Evolutionary conservation across 1,284 basidiomycete species (phyloP).

Genomic region (Pseudozyma thailandica): DNA sequence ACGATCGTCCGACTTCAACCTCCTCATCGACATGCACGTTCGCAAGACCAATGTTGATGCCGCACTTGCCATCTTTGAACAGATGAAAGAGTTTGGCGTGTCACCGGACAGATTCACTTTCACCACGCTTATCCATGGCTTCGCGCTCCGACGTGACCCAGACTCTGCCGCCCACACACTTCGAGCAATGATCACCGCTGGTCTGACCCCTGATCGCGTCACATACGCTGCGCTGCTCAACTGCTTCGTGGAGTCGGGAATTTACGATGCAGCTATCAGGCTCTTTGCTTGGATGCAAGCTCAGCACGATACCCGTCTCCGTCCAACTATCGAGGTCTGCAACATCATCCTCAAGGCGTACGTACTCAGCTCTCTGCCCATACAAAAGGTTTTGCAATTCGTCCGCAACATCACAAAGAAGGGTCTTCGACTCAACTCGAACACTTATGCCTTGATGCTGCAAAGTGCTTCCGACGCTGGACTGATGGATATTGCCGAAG

Average conservation of each 20-base stretch:
- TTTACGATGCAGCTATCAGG: constrained; percentile 80
- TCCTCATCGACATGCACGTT: constrained; percentile 39
- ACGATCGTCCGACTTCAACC: constrained; percentile 27
- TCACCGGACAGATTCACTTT: constrained; percentile 73
- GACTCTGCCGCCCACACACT: constrained; percentile 78
- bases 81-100: constrained; percentile 74
- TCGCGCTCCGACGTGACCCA: constrained; percentile 77
- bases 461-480: constrained; percentile 84
- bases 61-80: constrained; percentile 74
- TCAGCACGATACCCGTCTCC: constrained; percentile 34
- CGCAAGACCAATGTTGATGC: constrained; percentile 58
- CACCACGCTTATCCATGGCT: constrained; percentile 75
- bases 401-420: constrained; percentile 75
- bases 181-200: constrained; percentile 71
- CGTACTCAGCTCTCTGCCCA: constrained; percentile 82
- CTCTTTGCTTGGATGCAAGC: constrained; percentile 76
- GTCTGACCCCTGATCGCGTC: constrained; percentile 59
- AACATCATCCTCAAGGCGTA: constrained; percentile 85
- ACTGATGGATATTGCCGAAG: constrained; percentile 76
- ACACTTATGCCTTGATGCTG: constrained; percentile 81
- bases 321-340: constrained; percentile 47
- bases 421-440: constrained; percentile 74
- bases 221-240: constrained; percentile 77
- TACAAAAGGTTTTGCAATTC: constrained; percentile 75
- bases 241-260: constrained; percentile 82